phyloP scores from a whole-genome alignment of 2,329 filamentous ascomycete species.

The Aaosphaeria arxii region DNA sequence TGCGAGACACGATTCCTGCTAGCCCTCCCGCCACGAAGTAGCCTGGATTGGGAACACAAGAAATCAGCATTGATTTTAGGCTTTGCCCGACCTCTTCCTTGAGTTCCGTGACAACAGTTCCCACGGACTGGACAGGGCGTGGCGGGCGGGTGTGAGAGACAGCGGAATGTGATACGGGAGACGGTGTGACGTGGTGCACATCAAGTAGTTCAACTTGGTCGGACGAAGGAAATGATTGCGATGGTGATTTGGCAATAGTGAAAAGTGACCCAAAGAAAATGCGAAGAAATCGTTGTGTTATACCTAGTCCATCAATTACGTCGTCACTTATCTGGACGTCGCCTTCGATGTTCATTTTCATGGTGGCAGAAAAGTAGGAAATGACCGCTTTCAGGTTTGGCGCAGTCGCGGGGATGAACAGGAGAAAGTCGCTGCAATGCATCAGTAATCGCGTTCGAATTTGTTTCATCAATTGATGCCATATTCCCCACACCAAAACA shows the following conservation, averaged over 20 bases:
- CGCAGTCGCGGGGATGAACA: slow-evolving; percentile 74
- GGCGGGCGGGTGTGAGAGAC: slow-evolving; percentile 30
- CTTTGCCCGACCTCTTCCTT: slow-evolving; percentile 25
- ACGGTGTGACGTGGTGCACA: slow-evolving; percentile 19
- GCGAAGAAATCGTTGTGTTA: slow-evolving; percentile 64
- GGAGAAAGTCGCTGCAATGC: slow-evolving; percentile 69
- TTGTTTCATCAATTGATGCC: neutral
- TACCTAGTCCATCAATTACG: slow-evolving; percentile 92
- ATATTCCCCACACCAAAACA: neutral
- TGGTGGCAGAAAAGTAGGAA: slow-evolving; percentile 86
- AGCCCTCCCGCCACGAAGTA: slow-evolving; percentile 96
- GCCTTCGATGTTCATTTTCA: slow-evolving; percentile 88
- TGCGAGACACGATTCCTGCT: slow-evolving; percentile 91
- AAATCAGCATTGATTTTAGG: slow-evolving; percentile 52
- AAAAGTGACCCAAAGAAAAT: slow-evolving; percentile 74
- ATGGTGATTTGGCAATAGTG: slow-evolving; percentile 58
- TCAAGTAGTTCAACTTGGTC: slow-evolving; percentile 23
- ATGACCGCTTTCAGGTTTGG: slow-evolving; percentile 77
- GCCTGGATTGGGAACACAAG: slow-evolving; percentile 77
- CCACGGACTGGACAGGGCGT: slow-evolving; percentile 26
- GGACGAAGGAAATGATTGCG: slow-evolving; percentile 24
- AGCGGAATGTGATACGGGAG: slow-evolving; percentile 12
- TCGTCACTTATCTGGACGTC: slow-evolving; percentile 92
- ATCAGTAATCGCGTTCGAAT: slow-evolving; percentile 9
- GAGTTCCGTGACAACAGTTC: slow-evolving; percentile 23